Evolutionary conservation across 768 basidiomycete genomes (phyloP).

Genomic region (Tulasnella sp.): DNA sequence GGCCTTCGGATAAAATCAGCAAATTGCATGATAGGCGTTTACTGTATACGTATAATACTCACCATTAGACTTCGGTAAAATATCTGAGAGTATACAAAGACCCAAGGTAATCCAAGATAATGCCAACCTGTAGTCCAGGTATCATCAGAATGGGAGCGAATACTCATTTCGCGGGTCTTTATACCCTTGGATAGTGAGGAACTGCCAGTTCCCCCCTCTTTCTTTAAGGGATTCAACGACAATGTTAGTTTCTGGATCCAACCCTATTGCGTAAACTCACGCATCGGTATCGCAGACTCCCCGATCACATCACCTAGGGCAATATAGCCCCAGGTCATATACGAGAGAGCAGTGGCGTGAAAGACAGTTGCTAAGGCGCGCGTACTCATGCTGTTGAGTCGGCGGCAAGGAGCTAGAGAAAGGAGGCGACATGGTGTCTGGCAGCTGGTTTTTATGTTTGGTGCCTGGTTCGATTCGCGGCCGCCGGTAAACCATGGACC

Average conservation of each 20-base stretch:
- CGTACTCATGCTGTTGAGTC: background rate
- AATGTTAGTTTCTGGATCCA: background rate
- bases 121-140: background rate
- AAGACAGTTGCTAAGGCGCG: background rate
- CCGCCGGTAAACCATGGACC: background rate
- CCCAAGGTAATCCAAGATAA: background rate
- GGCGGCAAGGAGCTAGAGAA: background rate
- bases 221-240: background rate
- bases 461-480: background rate
- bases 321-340: background rate
- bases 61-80: background rate
- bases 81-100: background rate
- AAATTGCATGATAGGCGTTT: background rate
- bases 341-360: background rate
- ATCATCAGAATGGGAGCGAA: background rate
- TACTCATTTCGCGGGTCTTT: background rate
- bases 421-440: background rate
- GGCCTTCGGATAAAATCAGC: background rate
- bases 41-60: background rate
- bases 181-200: slow-evolving; percentile 68
- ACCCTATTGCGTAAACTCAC: background rate
- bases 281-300: background rate
- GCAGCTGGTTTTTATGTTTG: background rate
- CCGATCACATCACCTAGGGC: background rate
- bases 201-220: slow-evolving; percentile 54